Percentiles rank a stretch among this genome's conserved stretches.
phyloP scores from a whole-genome alignment of 2,329 filamentous ascomycete species.

The Diaporthe sp. region DNA sequence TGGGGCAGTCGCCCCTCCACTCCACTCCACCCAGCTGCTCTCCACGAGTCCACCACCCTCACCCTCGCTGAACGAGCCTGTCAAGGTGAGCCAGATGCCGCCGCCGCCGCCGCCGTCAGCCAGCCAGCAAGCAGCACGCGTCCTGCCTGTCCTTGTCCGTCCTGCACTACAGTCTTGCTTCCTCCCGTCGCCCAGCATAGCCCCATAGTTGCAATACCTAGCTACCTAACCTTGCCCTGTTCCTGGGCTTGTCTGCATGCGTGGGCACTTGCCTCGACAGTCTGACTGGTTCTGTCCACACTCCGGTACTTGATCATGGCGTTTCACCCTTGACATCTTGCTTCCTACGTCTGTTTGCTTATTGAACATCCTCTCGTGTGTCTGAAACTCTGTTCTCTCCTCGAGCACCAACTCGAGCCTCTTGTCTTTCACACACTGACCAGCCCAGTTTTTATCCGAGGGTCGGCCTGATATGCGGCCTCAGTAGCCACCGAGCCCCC shows the following conservation, averaged over 20 bases:
- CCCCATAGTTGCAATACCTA: constrained; percentile 13
- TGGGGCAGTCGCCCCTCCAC: constrained; percentile 19
- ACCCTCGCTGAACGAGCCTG: constrained; percentile 19
- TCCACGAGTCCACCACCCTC: constrained; percentile 17
- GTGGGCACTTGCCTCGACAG: constrained; percentile 30
- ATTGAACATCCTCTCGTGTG: constrained; percentile 34
- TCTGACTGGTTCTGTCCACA: constrained; percentile 38
- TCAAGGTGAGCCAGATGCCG: constrained; percentile 34
- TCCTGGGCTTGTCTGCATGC: constrained; percentile 30
- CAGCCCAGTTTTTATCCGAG: constrained; percentile 36
- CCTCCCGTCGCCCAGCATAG: constrained; percentile 23
- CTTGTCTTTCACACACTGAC: constrained; percentile 27
- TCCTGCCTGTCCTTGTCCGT: constrained; percentile 10
- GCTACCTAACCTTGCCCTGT: constrained; percentile 12
- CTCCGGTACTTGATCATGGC: constrained; percentile 37
- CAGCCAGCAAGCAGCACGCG: constrained; percentile 7
- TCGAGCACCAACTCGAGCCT: constrained; percentile 14
- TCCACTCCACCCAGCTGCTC: constrained; percentile 21
- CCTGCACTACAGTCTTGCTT: constrained; percentile 23
- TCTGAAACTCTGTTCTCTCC: constrained; percentile 36
- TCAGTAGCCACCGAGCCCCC: constrained; percentile 33
- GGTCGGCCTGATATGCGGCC: constrained; percentile 42
- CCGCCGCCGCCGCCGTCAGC: constrained; percentile 16
- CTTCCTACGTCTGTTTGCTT: constrained; percentile 21
- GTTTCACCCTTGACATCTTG: constrained; percentile 40